Conservation (phyloP, 257 asterid genomes). For the Solanum okadae region DNA sequence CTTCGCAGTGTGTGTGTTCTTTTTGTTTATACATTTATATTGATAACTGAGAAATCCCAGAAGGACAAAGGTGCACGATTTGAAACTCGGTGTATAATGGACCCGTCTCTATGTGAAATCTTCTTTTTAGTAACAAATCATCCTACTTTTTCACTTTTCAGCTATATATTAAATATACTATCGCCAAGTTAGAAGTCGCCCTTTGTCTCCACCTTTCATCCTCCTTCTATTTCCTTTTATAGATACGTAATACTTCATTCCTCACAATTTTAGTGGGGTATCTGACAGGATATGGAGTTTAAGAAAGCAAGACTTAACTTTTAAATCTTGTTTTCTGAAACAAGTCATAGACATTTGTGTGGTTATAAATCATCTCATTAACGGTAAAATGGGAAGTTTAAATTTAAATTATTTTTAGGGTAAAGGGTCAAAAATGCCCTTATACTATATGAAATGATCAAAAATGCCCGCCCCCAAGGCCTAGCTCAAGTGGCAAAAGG, state of each 20-base stretch:
- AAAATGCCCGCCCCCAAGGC: too few relatives aligned
- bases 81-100: neutral
- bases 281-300: neutral
- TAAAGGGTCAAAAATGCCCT: too few relatives aligned
- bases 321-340: neutral
- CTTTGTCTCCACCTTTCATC: neutral
- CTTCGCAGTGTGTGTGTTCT: neutral
- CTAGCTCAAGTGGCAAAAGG: too few relatives aligned
- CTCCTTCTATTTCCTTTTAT: neutral
- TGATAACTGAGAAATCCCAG: neutral
- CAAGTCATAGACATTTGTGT: neutral
- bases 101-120: neutral
- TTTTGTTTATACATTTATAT: neutral
- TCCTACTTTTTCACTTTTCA: neutral
- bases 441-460: too few relatives aligned
- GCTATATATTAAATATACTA: neutral
- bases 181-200: neutral
- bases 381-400: neutral
- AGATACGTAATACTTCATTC: neutral
- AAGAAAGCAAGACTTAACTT: neutral
- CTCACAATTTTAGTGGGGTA: neutral
- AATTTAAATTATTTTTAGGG: neutral
- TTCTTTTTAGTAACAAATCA: neutral
- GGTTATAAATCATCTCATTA: neutral
- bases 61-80: neutral